Conservation (phyloP, 2,329 filamentous ascomycete genomes). For the Penicillium sp. region DNA sequence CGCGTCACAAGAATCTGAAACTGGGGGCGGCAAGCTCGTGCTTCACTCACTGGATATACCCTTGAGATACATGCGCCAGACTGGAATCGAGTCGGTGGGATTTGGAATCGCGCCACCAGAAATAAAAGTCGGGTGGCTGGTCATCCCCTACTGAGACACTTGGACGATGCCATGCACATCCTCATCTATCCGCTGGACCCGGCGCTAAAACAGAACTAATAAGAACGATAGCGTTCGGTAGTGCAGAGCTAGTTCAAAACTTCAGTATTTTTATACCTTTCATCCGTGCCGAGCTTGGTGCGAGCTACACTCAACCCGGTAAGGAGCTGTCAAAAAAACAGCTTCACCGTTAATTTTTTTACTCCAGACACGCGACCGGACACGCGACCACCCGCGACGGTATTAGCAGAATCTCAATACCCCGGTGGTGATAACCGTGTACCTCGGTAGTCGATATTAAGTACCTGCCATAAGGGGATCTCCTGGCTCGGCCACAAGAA, state of each 20-base stretch:
- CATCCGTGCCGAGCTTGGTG: not conserved
- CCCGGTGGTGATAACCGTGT: not conserved
- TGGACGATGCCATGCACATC: slow-evolving; percentile 11
- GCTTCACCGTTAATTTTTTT: not conserved
- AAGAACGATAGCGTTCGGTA: not conserved
- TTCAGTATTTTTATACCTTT: slow-evolving; percentile 1
- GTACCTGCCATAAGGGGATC: not conserved
- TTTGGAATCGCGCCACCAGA: not conserved
- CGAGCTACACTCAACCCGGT: not conserved
- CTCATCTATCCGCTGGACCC: slow-evolving; percentile 16
- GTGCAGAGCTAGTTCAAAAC: slow-evolving; percentile 2
- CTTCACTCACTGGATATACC: not conserved
- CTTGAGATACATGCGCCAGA: not conserved
- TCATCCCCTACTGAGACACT: slow-evolving; percentile 8
- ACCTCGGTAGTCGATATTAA: not conserved
- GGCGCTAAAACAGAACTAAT: not conserved
- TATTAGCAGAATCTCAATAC: not conserved
- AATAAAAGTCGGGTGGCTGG: slow-evolving; percentile 9
- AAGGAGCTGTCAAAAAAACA: not conserved
- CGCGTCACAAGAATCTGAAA: not conserved
- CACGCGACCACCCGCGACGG: not conserved
- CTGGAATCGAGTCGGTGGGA: not conserved
- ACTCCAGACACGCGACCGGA: not conserved
- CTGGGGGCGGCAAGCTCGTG: not conserved
- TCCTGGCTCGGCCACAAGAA: not conserved